phyloP scores from a whole-genome alignment of 2,329 filamentous ascomycete species.

The Hysterium pulicare region DNA sequence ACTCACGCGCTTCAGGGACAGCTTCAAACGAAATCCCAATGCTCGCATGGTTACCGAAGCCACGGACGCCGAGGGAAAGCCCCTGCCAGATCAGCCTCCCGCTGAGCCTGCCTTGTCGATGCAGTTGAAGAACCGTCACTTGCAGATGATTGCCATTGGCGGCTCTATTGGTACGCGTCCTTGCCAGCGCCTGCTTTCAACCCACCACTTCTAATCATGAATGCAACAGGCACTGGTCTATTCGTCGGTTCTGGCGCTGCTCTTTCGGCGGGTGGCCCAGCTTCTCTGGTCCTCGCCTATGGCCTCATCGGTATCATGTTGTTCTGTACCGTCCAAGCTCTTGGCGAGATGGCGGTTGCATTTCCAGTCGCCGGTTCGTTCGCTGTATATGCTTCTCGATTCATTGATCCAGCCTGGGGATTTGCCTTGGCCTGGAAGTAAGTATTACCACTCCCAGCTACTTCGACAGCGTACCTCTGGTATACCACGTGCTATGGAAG shows the following conservation, averaged over 20 bases:
- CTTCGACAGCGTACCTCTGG: too few relatives aligned
- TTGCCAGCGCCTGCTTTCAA: slow-evolving; percentile 60
- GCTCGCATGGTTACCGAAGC: slow-evolving; percentile 19
- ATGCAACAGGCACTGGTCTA: slow-evolving; percentile 31
- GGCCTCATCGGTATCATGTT: slow-evolving; percentile 65
- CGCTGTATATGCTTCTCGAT: slow-evolving; percentile 80
- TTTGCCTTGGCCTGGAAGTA: slow-evolving; percentile 91
- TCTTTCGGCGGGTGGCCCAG: slow-evolving; percentile 27
- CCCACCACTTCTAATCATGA: too few relatives aligned
- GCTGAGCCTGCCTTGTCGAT: slow-evolving; percentile 21
- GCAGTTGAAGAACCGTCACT: slow-evolving; percentile 70
- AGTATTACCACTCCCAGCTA: too few relatives aligned
- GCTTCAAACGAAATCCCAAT: slow-evolving; percentile 21
- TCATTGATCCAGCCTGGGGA: slow-evolving; percentile 85
- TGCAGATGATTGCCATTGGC: slow-evolving; percentile 90
- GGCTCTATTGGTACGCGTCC: slow-evolving; percentile 66
- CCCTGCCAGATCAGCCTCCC: slow-evolving; percentile 20
- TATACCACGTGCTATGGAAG: too few relatives aligned
- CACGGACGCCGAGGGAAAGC: slow-evolving; percentile 17
- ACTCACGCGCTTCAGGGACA: slow-evolving; percentile 16
- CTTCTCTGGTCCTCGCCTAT: slow-evolving; percentile 33
- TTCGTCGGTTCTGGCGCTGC: slow-evolving; percentile 38
- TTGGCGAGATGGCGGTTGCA: slow-evolving; percentile 81
- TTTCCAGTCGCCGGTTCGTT: slow-evolving; percentile 88
- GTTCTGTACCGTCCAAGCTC: slow-evolving; percentile 80